These are phyloP conservation scores for Stachybotrys chartarum DNA, from an alignment of 2,329 filamentous ascomycete genomes.

Conservation along the genomic window DNA sequence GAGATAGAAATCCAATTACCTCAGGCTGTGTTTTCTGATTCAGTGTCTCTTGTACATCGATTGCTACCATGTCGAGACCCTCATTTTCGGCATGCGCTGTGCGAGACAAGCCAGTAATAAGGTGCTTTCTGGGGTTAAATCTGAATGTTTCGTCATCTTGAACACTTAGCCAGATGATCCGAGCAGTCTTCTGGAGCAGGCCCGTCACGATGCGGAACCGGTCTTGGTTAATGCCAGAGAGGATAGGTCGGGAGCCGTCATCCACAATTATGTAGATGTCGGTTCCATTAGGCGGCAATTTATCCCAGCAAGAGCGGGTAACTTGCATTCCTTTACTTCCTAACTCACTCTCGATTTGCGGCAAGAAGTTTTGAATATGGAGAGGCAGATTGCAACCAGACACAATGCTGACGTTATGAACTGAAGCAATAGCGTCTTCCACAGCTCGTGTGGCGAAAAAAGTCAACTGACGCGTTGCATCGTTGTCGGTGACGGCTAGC, in stretches of 20 bases:
- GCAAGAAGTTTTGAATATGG: neutral
- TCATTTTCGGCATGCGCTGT: slow-evolving; percentile 7
- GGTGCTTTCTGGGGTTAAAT: slow-evolving; percentile 5
- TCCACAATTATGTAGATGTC: slow-evolving; percentile 3
- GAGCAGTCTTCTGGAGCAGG: slow-evolving; percentile 2
- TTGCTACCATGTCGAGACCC: slow-evolving; percentile 5
- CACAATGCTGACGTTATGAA: neutral
- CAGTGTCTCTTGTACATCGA: slow-evolving; percentile 6
- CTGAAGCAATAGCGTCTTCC: neutral
- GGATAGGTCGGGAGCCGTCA: slow-evolving; percentile 2
- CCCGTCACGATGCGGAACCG: slow-evolving; percentile 1
- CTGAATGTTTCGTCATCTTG: slow-evolving; percentile 1
- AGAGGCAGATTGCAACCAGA: neutral
- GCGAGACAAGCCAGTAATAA: slow-evolving; percentile 5
- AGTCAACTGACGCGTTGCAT: neutral
- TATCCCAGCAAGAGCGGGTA: neutral
- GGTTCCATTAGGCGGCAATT: neutral
- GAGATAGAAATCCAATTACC: slow-evolving; percentile 1
- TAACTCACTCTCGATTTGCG: neutral
- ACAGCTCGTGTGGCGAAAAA: slow-evolving; percentile 2
- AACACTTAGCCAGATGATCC: slow-evolving; percentile 4
- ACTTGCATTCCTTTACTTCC: neutral
- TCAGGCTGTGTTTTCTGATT: neutral
- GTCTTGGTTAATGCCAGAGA: slow-evolving; percentile 1
- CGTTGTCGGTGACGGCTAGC: neutral